phyloP scores from a whole-genome alignment of 257 asterid species.

The Petrea volubilis region DNA sequence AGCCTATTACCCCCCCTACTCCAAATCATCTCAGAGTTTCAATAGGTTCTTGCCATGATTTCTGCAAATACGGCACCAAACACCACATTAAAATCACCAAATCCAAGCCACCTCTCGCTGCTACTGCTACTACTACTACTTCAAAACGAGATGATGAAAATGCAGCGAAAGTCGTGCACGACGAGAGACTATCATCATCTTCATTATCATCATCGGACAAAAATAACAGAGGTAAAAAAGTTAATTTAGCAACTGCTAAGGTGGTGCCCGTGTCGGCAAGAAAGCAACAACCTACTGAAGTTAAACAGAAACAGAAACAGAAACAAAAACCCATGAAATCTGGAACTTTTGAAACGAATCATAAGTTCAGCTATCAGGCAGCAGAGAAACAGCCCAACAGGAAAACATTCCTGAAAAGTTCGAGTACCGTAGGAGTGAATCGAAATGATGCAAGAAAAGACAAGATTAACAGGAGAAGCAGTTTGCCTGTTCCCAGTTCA shows the following conservation, averaged over 20 bases:
- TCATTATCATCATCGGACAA: neutral
- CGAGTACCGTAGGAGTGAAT: neutral
- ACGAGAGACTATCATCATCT: neutral
- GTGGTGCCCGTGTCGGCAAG: constrained; percentile 4
- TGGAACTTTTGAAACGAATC: constrained; percentile 15
- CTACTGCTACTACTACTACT: too few relatives aligned
- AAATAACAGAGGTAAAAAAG: neutral
- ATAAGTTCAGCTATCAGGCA: neutral
- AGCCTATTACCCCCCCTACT: too few relatives aligned
- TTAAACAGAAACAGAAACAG: neutral
- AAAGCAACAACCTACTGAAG: constrained; percentile 6
- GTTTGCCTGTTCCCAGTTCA: neutral
- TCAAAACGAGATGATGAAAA: neutral
- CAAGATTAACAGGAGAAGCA: neutral
- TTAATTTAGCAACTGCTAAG: neutral
- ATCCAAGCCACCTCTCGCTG: constrained; percentile 16
- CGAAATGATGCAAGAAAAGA: constrained; percentile 9
- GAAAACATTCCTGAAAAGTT: neutral
- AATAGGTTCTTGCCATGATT: constrained; percentile 86
- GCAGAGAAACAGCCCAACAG: neutral
- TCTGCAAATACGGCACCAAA: constrained; percentile 69
- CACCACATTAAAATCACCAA: constrained; percentile 33
- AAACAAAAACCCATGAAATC: too few relatives aligned
- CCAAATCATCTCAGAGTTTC: constrained; percentile 59
- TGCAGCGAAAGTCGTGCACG: neutral